phyloP scores from a whole-genome alignment of 1,139 yeast genomes.

The Geotrichum fermentans region DNA sequence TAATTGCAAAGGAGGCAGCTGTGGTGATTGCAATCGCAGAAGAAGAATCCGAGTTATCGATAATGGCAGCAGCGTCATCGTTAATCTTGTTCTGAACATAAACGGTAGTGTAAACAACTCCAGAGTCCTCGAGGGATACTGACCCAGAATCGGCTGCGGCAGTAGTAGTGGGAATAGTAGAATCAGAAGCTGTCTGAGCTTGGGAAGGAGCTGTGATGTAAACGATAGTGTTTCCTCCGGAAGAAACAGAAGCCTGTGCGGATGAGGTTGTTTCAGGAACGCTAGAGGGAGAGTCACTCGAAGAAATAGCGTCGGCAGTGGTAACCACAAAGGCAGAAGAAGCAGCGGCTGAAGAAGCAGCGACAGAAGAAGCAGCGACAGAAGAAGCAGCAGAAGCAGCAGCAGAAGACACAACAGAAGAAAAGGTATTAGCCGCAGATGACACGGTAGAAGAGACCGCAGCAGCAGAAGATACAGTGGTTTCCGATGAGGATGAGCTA shows the following conservation, averaged over 20 bases:
- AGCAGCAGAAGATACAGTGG: constrained; percentile 2
- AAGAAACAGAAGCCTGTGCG: not conserved
- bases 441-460: constrained; percentile 6
- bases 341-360: constrained; percentile 14
- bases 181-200: no score
- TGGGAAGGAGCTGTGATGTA: no score
- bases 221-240: no score
- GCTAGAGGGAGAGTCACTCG: not conserved
- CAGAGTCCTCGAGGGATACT: constrained; percentile 17
- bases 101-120: constrained; percentile 12
- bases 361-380: not conserved
- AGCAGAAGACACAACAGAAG: constrained; percentile 1
- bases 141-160: not conserved
- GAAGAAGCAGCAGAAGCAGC: constrained; percentile 15
- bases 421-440: not conserved
- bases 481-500: constrained; percentile 9
- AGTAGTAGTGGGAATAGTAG: not conserved
- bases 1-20: constrained; percentile 1
- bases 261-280: not conserved
- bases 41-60: not conserved
- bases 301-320: not conserved
- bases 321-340: not conserved
- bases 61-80: not conserved
- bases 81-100: not conserved
- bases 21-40: not conserved